These are phyloP conservation scores for Parathielavia hyrcaniae DNA, from an alignment of 495 filamentous ascomycete species.

Conservation along the genomic window DNA sequence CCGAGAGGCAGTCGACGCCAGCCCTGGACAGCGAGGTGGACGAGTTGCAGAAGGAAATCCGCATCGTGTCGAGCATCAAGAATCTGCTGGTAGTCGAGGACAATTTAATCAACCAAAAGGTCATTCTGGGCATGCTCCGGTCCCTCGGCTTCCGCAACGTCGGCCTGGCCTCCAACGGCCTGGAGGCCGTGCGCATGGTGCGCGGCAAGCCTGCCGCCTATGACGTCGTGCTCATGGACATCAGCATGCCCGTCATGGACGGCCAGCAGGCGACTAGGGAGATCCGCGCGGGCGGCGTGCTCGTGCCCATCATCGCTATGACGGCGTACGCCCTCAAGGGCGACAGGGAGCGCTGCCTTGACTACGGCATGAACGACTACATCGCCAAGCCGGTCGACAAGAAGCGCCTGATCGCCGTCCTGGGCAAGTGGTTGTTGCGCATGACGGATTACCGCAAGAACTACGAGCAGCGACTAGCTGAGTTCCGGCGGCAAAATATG, in stretches of 20 bases:
- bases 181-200: conserved; percentile 50
- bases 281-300: conserved; percentile 35
- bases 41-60: conserved; percentile 20
- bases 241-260: conserved; percentile 48
- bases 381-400: conserved; percentile 55
- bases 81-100: conserved; percentile 54
- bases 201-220: conserved; percentile 47
- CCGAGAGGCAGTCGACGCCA: conserved; percentile 6
- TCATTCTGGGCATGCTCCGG: conserved; percentile 54
- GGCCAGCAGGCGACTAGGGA: conserved; percentile 37
- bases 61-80: conserved; percentile 31
- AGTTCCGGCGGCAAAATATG: not conserved
- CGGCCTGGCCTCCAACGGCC: conserved; percentile 51
- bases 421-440: conserved; percentile 16
- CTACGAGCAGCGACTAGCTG: conserved; percentile 3
- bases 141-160: conserved; percentile 50
- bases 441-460: conserved; percentile 14
- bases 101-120: conserved; percentile 58
- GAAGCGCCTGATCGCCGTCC: conserved; percentile 15
- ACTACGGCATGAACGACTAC: conserved; percentile 58
- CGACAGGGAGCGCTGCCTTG: conserved; percentile 52
- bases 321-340: conserved; percentile 60
- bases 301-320: conserved; percentile 57
- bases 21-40: conserved; percentile 20
- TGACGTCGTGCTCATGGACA: conserved; percentile 51